Conservation (phyloP, 768 basidiomycete species). For the Amanita pseudoporphyria region DNA sequence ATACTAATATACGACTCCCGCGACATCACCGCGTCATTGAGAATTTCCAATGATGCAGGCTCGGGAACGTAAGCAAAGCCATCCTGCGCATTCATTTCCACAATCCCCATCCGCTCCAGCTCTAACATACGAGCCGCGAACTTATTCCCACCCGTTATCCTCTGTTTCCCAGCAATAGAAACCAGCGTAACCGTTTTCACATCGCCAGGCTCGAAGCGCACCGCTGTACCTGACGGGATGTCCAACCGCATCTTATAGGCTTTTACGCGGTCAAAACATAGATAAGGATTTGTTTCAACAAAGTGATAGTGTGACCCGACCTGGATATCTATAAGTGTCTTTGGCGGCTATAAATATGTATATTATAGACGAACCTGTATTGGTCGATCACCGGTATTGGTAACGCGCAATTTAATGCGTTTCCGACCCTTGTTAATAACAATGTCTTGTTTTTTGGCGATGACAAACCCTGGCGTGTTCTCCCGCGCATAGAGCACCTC, state of each 20-base stretch:
- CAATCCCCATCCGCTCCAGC: slow-evolving; percentile 33
- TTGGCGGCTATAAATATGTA: slow-evolving; percentile 6
- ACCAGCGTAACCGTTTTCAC: slow-evolving; percentile 76
- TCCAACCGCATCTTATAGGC: slow-evolving; percentile 85
- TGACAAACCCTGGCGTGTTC: slow-evolving; percentile 66
- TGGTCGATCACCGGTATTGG: slow-evolving; percentile 88
- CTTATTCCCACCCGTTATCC: slow-evolving; percentile 73
- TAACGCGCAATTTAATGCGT: slow-evolving; percentile 64
- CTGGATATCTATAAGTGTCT: slow-evolving; percentile 23
- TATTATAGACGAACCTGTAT: slow-evolving; percentile 56
- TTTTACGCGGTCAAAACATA: slow-evolving; percentile 74
- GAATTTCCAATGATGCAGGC: slow-evolving; percentile 46
- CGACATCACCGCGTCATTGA: slow-evolving; percentile 43
- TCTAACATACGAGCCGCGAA: slow-evolving; percentile 53
- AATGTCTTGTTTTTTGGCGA: slow-evolving; percentile 56
- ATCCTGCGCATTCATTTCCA: slow-evolving; percentile 37
- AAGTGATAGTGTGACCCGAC: slow-evolving; percentile 95
- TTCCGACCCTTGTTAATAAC: slow-evolving; percentile 67
- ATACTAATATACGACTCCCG: slow-evolving; percentile 80
- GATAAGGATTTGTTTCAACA: slow-evolving; percentile 74
- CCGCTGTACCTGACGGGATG: slow-evolving; percentile 90
- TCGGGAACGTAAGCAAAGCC: slow-evolving; percentile 69
- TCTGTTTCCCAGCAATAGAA: slow-evolving; percentile 59
- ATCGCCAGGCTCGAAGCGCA: slow-evolving; percentile 94
- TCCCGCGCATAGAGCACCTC: slow-evolving; percentile 39